Evolutionary conservation across 2,329 filamentous ascomycete species (phyloP), one percentile per base, ranked within the genome.

Genomic region (Alternaria consortialis): DNA sequence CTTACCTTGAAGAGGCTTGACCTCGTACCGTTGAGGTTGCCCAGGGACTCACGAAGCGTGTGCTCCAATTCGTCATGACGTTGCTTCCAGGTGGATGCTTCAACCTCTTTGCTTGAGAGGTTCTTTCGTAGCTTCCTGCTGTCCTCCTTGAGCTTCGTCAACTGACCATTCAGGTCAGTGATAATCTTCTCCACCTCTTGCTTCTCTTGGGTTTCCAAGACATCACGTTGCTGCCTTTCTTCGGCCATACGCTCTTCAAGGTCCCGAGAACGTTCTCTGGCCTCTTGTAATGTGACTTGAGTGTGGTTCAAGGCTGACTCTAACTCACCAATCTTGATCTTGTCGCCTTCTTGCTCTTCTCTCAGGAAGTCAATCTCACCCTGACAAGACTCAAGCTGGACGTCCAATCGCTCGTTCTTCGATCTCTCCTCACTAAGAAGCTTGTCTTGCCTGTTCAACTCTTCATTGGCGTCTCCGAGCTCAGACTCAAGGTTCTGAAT

Each of bases 341-440:
- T 99, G 83, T 99, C 95, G 17, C 87, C 88, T 79, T 99, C 95
- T 79, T 99, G 95, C 81, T 99, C 95, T 76, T 99, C 95, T 2
- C 95, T 90, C 52, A 99, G 80, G 85, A 99, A 99, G 1, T 92
- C 90, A 79, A 98, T 96, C 78, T 99, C 95, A 60, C 90, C 90
- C 71, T 97, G 94, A 58, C 91, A 90, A 5, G 92, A 97, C 79
- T 99, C 95, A 66, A 94, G 90, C 74, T 98, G 94, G 32, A 99
- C 92, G 4, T 91, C 90, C 3, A 98, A 85, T 54, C 94, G 88
- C 72, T 97, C 91, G 48, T 91, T 90, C 83, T 98, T 98, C 69
- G 91, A 88, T 74, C 94, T 94, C 7, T 92, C 84, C 74, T 98
- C 94, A 40, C 90, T 86, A 15, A 97, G 86, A 75, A 91, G 91